Evolutionary conservation across 495 filamentous ascomycete genomes (phyloP), one percentile per base, ranked within the genome.

Genomic region (Xanthoparmelia taractica): DNA sequence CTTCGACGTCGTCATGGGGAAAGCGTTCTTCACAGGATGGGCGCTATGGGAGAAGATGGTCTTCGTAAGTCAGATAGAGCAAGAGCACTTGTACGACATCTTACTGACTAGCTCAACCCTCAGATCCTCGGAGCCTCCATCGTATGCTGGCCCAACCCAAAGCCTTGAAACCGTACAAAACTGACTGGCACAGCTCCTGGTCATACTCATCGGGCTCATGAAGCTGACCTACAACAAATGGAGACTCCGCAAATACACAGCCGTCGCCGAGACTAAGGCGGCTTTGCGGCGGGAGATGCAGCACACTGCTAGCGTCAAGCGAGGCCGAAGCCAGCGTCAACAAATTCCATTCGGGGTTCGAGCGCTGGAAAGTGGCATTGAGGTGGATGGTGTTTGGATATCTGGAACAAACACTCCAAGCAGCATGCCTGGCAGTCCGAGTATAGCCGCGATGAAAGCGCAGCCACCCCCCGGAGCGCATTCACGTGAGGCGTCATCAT

Each of bases 381-480:
- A 90, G 68, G 83, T 95, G 17, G 89, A 95, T 65, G 94, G 92
- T 8, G 92, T 97, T 58, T 96, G 91, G 85, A 87, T 92, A 31
- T 93, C 90, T 18, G 76, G 82, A 37, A 78, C 80, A 17, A 84
- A 80, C 40, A 88, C 87, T 12, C 84, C 84, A 43, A 72, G 29
- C 27, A 77, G 72, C 57, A 69, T 66, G 47, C 71, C 70, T 45
- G 68, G 61, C 63, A 67, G 65, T 50, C 60, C 66, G 41, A 31
- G 58, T 40, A 61, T 67, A 11, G 59, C 66, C 34, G 36, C 62
- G 40, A 66, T 54, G 18, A 52, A 64, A 25, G n/a, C 54, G 25
- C 65, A 52, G 2, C 23, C 67, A 45, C 33, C 43, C 4, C 60
- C 36, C n/a, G 20, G 12, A 29, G 62, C 43, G 8, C 41, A 58